Percentiles rank a stretch among this genome's conserved stretches.
Conservation (phyloP, 2,329 filamentous ascomycete genomes). For the Achaetomium macrosporum region DNA sequence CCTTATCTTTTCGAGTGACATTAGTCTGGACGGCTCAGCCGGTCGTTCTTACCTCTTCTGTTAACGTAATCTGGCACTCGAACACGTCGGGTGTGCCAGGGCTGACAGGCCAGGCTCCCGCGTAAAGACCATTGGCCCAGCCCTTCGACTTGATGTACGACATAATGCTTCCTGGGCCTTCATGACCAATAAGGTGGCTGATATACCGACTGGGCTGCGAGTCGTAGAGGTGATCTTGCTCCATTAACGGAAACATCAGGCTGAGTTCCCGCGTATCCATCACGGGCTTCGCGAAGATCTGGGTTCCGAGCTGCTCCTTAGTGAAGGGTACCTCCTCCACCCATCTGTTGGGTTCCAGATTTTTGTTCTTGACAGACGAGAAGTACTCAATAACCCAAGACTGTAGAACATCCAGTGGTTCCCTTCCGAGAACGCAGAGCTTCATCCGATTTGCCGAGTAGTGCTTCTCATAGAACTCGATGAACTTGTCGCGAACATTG, state of each 20-base stretch:
- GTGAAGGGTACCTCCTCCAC: conserved; percentile 45
- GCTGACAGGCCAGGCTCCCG: conserved; percentile 69
- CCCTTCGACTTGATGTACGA: conserved; percentile 85
- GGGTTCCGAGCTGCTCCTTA: conserved; percentile 50
- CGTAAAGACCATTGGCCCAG: conserved; percentile 78
- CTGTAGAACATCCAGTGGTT: conserved; percentile 75
- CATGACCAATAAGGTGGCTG: conserved; percentile 83
- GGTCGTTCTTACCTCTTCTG: conserved; percentile 60
- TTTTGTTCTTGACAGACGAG: conserved; percentile 73
- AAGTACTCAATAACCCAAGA: conserved; percentile 81
- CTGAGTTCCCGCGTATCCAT: conserved; percentile 79
- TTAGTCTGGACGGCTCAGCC: background rate
- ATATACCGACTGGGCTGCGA: conserved; percentile 81
- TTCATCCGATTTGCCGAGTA: conserved; percentile 96
- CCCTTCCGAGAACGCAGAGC: conserved; percentile 76
- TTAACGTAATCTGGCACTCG: conserved; percentile 71
- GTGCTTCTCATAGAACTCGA: conserved; percentile 81
- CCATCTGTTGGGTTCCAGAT: conserved; percentile 59
- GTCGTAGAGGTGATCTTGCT: conserved; percentile 74
- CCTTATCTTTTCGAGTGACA: background rate
- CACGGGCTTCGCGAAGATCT: conserved; percentile 84
- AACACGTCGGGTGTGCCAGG: conserved; percentile 74
- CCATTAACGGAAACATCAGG: conserved; percentile 76
- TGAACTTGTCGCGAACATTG: conserved; percentile 84
- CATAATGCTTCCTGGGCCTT: conserved; percentile 87